A percentile compares a stretch with the other conserved stretches of the same genome.
phyloP scores from a whole-genome alignment of 1,284 basidiomycete genomes.

The Trametes sp. region DNA sequence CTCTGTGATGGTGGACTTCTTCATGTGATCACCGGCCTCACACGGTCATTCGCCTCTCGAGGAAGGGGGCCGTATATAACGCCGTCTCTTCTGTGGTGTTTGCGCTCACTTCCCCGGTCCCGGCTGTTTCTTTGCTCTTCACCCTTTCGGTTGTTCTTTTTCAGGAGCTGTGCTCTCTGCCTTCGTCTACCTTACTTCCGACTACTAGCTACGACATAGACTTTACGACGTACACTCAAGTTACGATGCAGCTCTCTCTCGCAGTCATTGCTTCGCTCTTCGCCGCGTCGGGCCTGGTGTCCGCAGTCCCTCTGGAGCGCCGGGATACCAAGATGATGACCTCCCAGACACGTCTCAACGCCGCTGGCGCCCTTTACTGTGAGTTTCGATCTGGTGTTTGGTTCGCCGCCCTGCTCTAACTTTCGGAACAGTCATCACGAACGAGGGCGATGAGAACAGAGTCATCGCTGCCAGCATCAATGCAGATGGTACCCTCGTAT shows the following conservation, averaged over 20 bases:
- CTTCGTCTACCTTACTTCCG: constrained; percentile 5
- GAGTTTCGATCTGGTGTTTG: neutral
- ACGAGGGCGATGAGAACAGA: constrained; percentile 32
- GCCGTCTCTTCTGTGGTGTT: neutral
- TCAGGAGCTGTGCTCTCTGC: constrained; percentile 28
- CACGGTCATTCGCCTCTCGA: neutral
- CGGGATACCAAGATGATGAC: constrained; percentile 24
- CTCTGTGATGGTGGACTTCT: too few species aligned
- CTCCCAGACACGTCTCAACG: constrained; percentile 8
- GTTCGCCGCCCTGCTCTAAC: neutral
- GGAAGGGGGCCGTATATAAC: constrained; percentile 14
- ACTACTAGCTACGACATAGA: constrained; percentile 2
- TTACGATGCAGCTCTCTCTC: constrained; percentile 25
- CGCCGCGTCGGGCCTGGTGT: constrained; percentile 22
- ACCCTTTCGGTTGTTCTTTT: constrained; percentile 2
- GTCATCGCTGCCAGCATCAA: constrained; percentile 32
- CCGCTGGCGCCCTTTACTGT: constrained; percentile 30
- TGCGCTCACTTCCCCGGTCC: constrained; percentile 17
- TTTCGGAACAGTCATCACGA: constrained; percentile 30
- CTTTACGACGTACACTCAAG: neutral
- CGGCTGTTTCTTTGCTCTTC: constrained; percentile 9
- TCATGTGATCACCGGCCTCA: neutral
- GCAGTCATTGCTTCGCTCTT: constrained; percentile 21
- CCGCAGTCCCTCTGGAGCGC: constrained; percentile 22
- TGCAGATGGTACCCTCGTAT: constrained; percentile 33